Evolutionary conservation across 257 asterid genomes (phyloP), one percentile per base, ranked within the genome.

Genomic region (Eucommia ulmoides): DNA sequence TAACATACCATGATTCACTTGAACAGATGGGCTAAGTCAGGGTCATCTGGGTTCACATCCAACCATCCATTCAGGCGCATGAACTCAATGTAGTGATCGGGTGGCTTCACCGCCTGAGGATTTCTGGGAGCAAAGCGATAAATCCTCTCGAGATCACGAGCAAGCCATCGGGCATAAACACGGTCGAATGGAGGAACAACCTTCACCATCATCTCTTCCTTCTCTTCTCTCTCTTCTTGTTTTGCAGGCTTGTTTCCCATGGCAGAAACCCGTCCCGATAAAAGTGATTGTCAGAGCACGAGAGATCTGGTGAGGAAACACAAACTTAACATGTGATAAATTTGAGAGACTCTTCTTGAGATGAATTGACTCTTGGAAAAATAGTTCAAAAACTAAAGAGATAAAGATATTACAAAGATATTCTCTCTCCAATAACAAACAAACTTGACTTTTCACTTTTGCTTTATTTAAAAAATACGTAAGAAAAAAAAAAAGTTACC

Each of bases 41-140:
- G 98, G 58, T 85, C 96, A 38, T 80, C 65, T 62, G 82, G 51
- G 77, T 81, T 70, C 62, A 84, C 42, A 62, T 89, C 98, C 70
- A 85, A 53, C 98, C 85, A 78, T n/a, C 98, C 96, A n/a, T 80
- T 64, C 67, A 82, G 9, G 2, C 70, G 88, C 98, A 89, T 89
- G 75, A 64, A 73, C 52, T 85, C 88, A 1, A 89, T 70, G 64
- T 82, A 76, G 68, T 83, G 96, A 24, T 80, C 92, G 0, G 98
- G 92, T 59, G 98, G 98, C 66, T 70, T 63, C 52, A 82, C 52
- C 21, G 96, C 81, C 1, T 61, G 67, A 26, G 85, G 78, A 22
- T 89, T 78, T 58, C 65, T 78, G 15, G 88, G 94, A 12, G 78
- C 33, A 72, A 89, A 82, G 25, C 86, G 82, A 63, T 85, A 71